Percentiles rank a stretch among this genome's conserved stretches.
These are phyloP conservation scores for Suillus brevipes DNA, from an alignment of 768 basidiomycete species.

Conservation along the genomic window DNA sequence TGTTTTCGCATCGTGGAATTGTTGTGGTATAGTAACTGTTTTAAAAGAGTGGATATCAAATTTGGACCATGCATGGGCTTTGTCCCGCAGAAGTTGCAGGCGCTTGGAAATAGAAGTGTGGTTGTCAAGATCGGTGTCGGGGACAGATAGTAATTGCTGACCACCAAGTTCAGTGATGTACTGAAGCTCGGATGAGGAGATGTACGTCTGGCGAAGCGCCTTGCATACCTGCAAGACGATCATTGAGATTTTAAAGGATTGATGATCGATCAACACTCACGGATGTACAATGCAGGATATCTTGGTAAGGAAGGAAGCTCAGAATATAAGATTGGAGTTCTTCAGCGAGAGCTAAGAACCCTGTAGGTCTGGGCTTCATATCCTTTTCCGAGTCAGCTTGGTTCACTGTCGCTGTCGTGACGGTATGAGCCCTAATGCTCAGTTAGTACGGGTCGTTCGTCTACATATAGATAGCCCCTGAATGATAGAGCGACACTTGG, in stretches of 20 bases:
- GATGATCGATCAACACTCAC: background rate
- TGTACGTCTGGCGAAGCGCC: slow-evolving; percentile 1
- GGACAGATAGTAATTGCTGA: slow-evolving; percentile 1
- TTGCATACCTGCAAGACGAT: slow-evolving; percentile 2
- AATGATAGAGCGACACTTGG: no score
- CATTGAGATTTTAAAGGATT: background rate
- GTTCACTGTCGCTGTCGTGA: background rate
- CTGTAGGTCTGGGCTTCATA: background rate
- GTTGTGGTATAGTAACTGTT: background rate
- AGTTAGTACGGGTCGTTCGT: no score
- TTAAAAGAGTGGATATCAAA: background rate
- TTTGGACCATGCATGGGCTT: slow-evolving; percentile 6
- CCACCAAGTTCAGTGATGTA: slow-evolving; percentile 8
- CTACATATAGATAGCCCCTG: no score
- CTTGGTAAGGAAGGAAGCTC: slow-evolving; percentile 2
- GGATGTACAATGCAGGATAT: slow-evolving; percentile 7
- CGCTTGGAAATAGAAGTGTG: background rate
- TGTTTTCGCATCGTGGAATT: background rate
- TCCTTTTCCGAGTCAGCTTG: background rate
- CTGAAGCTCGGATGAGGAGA: slow-evolving; percentile 6
- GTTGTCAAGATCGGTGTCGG: background rate
- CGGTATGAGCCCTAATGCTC: background rate
- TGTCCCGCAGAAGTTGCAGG: slow-evolving; percentile 5
- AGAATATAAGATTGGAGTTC: slow-evolving; percentile 7
- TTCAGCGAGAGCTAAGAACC: background rate